Evolutionary conservation across 768 basidiomycete genomes (phyloP), one percentile per base, ranked within the genome.

Genomic region (Daedaleopsis sinensis): DNA sequence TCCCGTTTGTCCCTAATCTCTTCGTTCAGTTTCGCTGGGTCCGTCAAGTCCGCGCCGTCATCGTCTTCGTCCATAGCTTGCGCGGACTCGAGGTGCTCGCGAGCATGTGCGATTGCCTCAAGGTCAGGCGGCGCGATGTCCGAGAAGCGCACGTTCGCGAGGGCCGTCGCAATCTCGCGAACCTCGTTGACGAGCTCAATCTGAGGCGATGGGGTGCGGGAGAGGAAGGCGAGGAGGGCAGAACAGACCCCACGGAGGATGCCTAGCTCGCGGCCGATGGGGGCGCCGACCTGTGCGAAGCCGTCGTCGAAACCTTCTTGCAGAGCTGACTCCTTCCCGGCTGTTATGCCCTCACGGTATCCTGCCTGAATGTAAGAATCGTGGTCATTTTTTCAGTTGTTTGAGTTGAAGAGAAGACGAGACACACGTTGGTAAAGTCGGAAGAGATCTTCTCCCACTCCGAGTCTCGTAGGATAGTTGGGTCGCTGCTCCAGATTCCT

Each of bases 301-400:
- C 93, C 94, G 3, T 80, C 77, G 73, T 99, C 93, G 69, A 99
- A 98, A 0, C 96, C 96, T 64, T 87, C 79, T 69, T 99, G 96
- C 1, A 98, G 80, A 2, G 87, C 88, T 0, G 83, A 79, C 71
- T 96, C 90, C 72, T 98, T 98, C 3, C 96, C 96, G 5, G 89
- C 87, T 0, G 88, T 91, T 67, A 98, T 96, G 7, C 96, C 96
- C 76, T 98, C 96, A n/a, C 96, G 86, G 70, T 98, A 98, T 2
- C 96, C 96, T 18, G 86, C 86, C 96, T 97, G 67, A 43, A 19
- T 12, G 52, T 53, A 2, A 15, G 37, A 21, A 32, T 27, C 57
- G 2, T 38, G 39, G 19, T 59, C 15, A 50, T 24, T 27, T 4
- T 1, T 15, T 19, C 21, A 21, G 32, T 36, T 2, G 43, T 19